Base-by-base conservation (phyloP, 2,329 filamentous ascomycete genomes). In the Spiromastix sp. region DNA sequence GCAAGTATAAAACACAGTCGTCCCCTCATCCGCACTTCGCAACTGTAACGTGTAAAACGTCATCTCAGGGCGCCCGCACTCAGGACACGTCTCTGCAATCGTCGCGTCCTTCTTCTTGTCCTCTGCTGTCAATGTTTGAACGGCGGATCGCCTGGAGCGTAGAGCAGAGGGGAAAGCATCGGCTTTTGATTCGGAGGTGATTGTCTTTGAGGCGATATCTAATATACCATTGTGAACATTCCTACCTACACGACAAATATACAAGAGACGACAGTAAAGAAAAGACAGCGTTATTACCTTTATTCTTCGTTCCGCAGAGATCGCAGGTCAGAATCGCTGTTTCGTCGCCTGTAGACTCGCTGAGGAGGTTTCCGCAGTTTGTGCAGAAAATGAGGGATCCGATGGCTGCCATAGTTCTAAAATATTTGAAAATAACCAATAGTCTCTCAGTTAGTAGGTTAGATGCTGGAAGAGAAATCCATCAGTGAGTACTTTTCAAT, bases 21-120 rank as follows among this genome's bases (percentile, higher is more conserved):
- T 85, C 42, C 91, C 91, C 74, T 96, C 89, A 58, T 98, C 91
- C 36, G 89, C 91, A 67, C 86, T 79, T 48, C 89, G 80, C 50
- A 94, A 66, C 58, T 98, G 91, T 41, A 85, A 76, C 2, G 81
- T 81, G 32, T 85, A 82, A 57, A 80, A 96, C 48, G 78, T 81
- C 59, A 96, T 85, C 55, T 93, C 80, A 35, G 77, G 78, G 35
- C 77, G 70, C 11, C 81, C 85, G 57, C 91, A 96, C 51, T 85
- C 79, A 30, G 80, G 74, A 56, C 91, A 96, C 29, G 71, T 77
- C 56, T 81, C 70, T 41, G 73, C 65, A 47, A 73, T 82, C 17
- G 70, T 68, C 33, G 78, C 81, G 54, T 81, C 81, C 27, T 79
- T 86, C 52, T 81, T 73, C 48, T 85, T 68, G 50, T 89, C 84